These are phyloP conservation scores for Falciphora oryzae DNA, from an alignment of 2,329 filamentous ascomycete genomes.

Conservation along the genomic window DNA sequence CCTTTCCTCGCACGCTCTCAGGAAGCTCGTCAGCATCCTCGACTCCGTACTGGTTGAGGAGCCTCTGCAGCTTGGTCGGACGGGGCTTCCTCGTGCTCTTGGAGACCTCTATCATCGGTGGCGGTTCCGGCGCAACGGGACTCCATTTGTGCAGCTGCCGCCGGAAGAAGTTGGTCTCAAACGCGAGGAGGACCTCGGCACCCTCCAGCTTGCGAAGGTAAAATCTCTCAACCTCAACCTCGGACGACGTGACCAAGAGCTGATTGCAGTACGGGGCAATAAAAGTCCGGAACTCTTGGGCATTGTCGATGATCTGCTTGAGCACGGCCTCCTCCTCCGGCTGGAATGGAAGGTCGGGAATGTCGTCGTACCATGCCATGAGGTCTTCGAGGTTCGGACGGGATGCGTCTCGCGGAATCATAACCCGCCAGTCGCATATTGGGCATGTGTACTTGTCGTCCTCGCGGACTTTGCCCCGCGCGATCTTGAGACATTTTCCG, in stretches of 20 bases:
- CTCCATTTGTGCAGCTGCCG: slow-evolving; percentile 94
- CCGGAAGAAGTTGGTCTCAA: slow-evolving; percentile 96
- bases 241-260: slow-evolving; percentile 72
- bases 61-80: slow-evolving; percentile 93
- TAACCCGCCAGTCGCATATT: slow-evolving; percentile 95
- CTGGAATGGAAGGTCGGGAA: slow-evolving; percentile 78
- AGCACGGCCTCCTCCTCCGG: slow-evolving; percentile 90
- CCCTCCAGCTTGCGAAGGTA: slow-evolving; percentile 97
- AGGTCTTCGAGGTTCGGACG: slow-evolving; percentile 93
- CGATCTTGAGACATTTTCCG: slow-evolving; percentile 96
- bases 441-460: slow-evolving; percentile 98
- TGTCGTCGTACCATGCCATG: slow-evolving; percentile 76
- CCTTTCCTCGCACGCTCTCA: slow-evolving; percentile 73
- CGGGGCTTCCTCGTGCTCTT: slow-evolving; percentile 91
- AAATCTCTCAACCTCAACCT: slow-evolving; percentile 86
- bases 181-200: slow-evolving; percentile 83
- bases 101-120: slow-evolving; percentile 80
- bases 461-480: slow-evolving; percentile 94
- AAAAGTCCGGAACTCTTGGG: slow-evolving; percentile 76
- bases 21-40: slow-evolving; percentile 88
- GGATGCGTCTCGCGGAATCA: slow-evolving; percentile 92
- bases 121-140: slow-evolving; percentile 78
- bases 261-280: slow-evolving; percentile 77
- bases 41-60: slow-evolving; percentile 83
- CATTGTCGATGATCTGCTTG: slow-evolving; percentile 79